Percentiles rank a stretch among this genome's conserved stretches.
phyloP scores from a whole-genome alignment of 345 rosid genomes.

The Citropsis articulata region DNA sequence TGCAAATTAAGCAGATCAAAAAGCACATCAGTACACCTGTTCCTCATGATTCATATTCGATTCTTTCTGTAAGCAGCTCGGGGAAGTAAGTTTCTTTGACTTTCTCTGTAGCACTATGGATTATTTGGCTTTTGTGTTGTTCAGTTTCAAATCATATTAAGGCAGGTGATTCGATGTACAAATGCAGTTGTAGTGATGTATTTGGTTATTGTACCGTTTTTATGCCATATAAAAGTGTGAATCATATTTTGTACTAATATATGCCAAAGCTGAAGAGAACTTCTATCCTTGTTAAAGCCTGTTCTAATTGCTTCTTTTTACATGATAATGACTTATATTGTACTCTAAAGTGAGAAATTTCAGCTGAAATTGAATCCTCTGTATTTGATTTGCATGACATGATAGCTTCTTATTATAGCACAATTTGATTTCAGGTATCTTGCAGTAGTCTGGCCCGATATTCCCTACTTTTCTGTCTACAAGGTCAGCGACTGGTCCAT shows the following conservation, averaged over 20 bases:
- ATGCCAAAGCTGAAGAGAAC: background rate
- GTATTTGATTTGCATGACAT: background rate
- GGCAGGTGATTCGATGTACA: slow-evolving; percentile 12
- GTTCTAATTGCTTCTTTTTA: slow-evolving; percentile 8
- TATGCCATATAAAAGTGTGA: background rate
- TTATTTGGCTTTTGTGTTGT: slow-evolving; percentile 1
- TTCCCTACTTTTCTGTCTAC: slow-evolving; percentile 89
- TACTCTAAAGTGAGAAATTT: slow-evolving; percentile 3
- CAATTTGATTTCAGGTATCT: slow-evolving; percentile 71
- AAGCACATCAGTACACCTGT: slow-evolving; percentile 92
- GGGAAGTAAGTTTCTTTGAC: slow-evolving; percentile 70
- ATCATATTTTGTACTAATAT: background rate
- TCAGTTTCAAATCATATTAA: background rate
- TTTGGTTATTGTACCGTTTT: background rate
- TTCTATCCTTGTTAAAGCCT: background rate
- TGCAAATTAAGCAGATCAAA: slow-evolving; percentile 81
- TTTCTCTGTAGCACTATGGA: background rate
- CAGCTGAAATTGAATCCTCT: background rate
- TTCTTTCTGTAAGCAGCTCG: slow-evolving; percentile 93
- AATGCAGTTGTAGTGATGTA: slow-evolving; percentile 1
- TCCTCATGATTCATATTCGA: slow-evolving; percentile 94
- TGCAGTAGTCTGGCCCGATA: slow-evolving; percentile 96
- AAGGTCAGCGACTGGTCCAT: slow-evolving; percentile 94
- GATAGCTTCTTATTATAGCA: slow-evolving; percentile 12
- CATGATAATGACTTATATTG: background rate